Conservation (phyloP, 2,329 filamentous ascomycete species). For the Curvularia spicifera region DNA sequence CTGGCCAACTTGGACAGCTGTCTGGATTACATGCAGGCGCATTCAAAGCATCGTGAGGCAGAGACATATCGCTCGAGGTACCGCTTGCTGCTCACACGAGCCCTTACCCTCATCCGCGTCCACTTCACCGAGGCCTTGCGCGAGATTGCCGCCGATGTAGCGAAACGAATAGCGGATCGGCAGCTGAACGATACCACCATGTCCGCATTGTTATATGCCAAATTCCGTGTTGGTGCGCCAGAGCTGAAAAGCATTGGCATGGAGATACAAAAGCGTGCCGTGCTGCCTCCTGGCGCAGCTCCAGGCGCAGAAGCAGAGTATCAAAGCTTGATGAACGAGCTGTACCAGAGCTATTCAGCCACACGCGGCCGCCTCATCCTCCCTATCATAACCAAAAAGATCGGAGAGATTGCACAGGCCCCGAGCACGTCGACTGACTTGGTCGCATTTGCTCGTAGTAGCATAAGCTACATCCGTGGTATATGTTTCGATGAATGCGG, state of each 20-base stretch:
- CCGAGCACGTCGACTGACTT: slow-evolving; percentile 68
- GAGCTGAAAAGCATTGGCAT: slow-evolving; percentile 70
- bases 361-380: slow-evolving; percentile 65
- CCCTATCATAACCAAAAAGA: slow-evolving; percentile 68
- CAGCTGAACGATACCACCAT: slow-evolving; percentile 74
- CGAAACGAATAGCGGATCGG: slow-evolving; percentile 68
- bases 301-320: slow-evolving; percentile 67
- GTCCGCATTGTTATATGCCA: slow-evolving; percentile 73
- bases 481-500: slow-evolving; percentile 72
- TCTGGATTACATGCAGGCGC: slow-evolving; percentile 87
- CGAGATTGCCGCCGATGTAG: slow-evolving; percentile 67
- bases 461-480: slow-evolving; percentile 69
- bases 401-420: slow-evolving; percentile 61
- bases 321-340: slow-evolving; percentile 68
- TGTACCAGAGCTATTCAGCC: slow-evolving; percentile 68
- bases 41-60: slow-evolving; percentile 85
- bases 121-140: slow-evolving; percentile 69
- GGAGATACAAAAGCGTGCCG: slow-evolving; percentile 71
- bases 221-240: slow-evolving; percentile 70
- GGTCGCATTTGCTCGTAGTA: slow-evolving; percentile 68
- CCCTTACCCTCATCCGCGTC: slow-evolving; percentile 69
- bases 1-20: slow-evolving; percentile 86
- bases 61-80: slow-evolving; percentile 88
- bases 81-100: slow-evolving; percentile 75
- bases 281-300: slow-evolving; percentile 65